Percentiles rank a stretch among this genome's conserved stretches.
These are phyloP conservation scores for Pseudocercospora ulei DNA, from an alignment of 2,329 filamentous ascomycete species.

Conservation along the genomic window DNA sequence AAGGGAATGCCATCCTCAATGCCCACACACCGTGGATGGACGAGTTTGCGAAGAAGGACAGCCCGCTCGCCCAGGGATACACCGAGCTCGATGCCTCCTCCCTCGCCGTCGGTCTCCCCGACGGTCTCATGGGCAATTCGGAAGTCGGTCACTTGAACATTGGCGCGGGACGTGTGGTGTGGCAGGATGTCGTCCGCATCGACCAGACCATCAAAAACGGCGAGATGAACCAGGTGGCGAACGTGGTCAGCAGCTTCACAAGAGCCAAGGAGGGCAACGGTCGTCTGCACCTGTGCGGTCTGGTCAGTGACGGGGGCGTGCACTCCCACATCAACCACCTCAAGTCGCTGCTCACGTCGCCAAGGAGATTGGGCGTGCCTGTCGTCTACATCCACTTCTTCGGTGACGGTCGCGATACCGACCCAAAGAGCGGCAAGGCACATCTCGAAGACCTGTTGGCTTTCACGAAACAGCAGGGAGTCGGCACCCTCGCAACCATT, in stretches of 20 bases:
- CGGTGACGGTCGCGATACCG: conserved; percentile 92
- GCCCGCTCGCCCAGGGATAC: conserved; percentile 70
- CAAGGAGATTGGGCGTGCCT: conserved; percentile 77
- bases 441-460: conserved; percentile 82
- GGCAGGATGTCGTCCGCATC: conserved; percentile 87
- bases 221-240: conserved; percentile 64
- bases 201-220: conserved; percentile 83
- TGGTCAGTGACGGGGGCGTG: conserved; percentile 90
- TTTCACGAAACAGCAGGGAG: conserved; percentile 69
- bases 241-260: conserved; percentile 67
- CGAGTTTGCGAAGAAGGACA: conserved; percentile 56
- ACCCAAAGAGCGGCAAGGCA: conserved; percentile 81
- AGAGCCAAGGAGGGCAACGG: conserved; percentile 79
- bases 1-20: conserved; percentile 79
- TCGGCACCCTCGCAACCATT: conserved; percentile 80
- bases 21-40: conserved; percentile 95
- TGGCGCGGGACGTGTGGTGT: conserved; percentile 90
- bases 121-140: conserved; percentile 97
- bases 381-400: conserved; percentile 99
- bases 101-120: conserved; percentile 85
- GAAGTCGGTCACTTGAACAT: conserved; percentile 99
- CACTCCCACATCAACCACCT: conserved; percentile 94
- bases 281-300: conserved; percentile 79
- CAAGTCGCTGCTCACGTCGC: conserved; percentile 74
- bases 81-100: conserved; percentile 93